Percentiles rank a stretch among this genome's conserved stretches.
Conservation (phyloP, 75 land plant species). For the Ceratopteris richardii region DNA sequence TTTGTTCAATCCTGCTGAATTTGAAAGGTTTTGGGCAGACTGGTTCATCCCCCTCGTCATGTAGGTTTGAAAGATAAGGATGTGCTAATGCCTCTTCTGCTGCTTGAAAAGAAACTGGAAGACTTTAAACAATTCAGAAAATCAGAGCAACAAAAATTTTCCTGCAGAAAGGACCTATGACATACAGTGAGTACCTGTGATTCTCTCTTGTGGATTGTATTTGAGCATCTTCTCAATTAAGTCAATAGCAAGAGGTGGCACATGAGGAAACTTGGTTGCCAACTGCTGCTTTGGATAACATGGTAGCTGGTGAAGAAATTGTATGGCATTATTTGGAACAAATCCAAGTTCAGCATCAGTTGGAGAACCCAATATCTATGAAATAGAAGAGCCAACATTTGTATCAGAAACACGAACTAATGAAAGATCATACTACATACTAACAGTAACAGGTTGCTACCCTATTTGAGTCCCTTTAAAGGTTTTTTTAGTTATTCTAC, state of each 20-base stretch:
- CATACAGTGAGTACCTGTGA: conserved; percentile 38
- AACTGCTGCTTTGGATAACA: conserved; percentile 45
- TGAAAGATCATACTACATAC: neutral
- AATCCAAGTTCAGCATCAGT: conserved; percentile 60
- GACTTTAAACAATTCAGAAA: no score
- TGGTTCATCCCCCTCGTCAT: conserved; percentile 69
- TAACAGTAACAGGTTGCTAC: neutral
- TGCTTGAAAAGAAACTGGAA: no score
- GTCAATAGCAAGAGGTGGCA: conserved; percentile 68
- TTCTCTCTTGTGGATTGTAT: conserved; percentile 64
- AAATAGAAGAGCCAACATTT: neutral
- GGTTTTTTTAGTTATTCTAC: no score
- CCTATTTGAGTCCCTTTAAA: no score
- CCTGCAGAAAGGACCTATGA: no score
- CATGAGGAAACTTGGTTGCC: conserved; percentile 51
- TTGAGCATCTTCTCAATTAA: conserved; percentile 73
- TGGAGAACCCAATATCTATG: conserved; percentile 72
- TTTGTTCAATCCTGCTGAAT: conserved; percentile 63
- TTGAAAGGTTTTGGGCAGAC: conserved; percentile 49
- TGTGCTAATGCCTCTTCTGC: conserved; percentile 72
- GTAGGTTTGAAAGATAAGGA: conserved; percentile 60
- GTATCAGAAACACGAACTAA: neutral
- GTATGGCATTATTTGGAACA: conserved; percentile 51
- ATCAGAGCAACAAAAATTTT: no score
- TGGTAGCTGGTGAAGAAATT: conserved; percentile 56